phyloP scores from a whole-genome alignment of 2,329 filamentous ascomycete genomes.

The Cadophora luteo-olivacea region DNA sequence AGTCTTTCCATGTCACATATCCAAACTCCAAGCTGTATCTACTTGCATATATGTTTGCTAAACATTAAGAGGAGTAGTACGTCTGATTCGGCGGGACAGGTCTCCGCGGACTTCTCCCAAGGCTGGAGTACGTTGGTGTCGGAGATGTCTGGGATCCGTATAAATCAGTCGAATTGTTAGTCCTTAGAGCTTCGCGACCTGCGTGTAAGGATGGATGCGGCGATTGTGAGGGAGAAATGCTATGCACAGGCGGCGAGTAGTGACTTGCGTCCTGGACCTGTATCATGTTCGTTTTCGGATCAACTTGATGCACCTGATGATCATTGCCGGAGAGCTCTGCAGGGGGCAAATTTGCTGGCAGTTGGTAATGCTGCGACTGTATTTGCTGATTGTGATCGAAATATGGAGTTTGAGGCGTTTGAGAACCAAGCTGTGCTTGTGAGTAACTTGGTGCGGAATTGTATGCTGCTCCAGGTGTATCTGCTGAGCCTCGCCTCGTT shows the following conservation, averaged over 20 bases:
- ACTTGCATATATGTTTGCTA: neutral
- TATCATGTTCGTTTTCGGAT: constrained; percentile 27
- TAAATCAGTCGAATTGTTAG: neutral
- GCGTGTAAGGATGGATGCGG: constrained; percentile 23
- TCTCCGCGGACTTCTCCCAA: constrained; percentile 25
- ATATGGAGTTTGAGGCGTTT: constrained; percentile 21
- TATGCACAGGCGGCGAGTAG: constrained; percentile 8
- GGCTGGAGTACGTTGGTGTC: constrained; percentile 32
- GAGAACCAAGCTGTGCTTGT: constrained; percentile 8
- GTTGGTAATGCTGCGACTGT: constrained; percentile 21
- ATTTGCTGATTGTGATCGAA: neutral
- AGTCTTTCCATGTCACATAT: neutral
- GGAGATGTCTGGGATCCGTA: constrained; percentile 30
- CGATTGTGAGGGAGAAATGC: constrained; percentile 19
- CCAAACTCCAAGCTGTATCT: neutral
- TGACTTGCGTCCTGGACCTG: constrained; percentile 14
- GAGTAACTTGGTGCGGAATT: constrained; percentile 17
- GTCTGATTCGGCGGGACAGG: constrained; percentile 32
- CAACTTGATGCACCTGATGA: constrained; percentile 19
- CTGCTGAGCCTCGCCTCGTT: neutral
- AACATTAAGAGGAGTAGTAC: constrained; percentile 32
- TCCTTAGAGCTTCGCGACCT: neutral
- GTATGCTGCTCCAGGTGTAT: constrained; percentile 8
- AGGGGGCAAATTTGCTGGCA: constrained; percentile 23
- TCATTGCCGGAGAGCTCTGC: constrained; percentile 24